Percentiles rank a stretch among this genome's conserved stretches.
These are phyloP conservation scores for Forsythia suspensa DNA, from an alignment of 257 asterid genomes.

Conservation along the genomic window DNA sequence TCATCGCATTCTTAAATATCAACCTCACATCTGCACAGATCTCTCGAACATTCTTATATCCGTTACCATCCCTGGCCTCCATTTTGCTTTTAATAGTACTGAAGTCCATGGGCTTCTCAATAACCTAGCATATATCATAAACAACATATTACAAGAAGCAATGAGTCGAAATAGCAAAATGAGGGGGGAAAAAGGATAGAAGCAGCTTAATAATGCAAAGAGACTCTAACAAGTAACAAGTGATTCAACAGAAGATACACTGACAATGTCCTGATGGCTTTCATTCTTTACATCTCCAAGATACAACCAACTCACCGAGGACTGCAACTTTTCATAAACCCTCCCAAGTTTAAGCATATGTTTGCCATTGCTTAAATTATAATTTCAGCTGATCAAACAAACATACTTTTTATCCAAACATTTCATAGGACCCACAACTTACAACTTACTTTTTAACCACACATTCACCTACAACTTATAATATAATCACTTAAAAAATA, in stretches of 20 bases:
- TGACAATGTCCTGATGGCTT: background rate
- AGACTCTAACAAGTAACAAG: constrained; percentile 3
- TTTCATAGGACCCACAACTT: too few species aligned
- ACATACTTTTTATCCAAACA: too few species aligned
- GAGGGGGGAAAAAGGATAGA: background rate
- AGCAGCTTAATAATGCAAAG: background rate
- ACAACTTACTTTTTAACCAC: too few species aligned
- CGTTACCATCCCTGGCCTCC: constrained; percentile 85
- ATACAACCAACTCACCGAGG: background rate
- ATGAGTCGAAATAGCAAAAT: constrained; percentile 4
- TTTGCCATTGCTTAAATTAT: too few species aligned
- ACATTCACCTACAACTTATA: too few species aligned
- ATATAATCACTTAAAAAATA: too few species aligned
- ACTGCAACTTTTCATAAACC: background rate
- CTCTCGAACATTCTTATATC: constrained; percentile 83
- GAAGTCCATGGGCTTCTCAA: constrained; percentile 97
- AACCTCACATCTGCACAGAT: constrained; percentile 83
- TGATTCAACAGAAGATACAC: background rate
- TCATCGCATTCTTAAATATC: constrained; percentile 90
- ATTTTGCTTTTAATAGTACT: constrained; percentile 79
- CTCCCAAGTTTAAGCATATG: background rate
- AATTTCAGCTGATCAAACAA: too few species aligned
- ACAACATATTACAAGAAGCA: constrained; percentile 8
- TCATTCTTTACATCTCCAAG: background rate
- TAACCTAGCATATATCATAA: constrained; percentile 47